A percentile compares a stretch with the other conserved stretches of the same genome.
These are phyloP conservation scores for Metschnikowia dekortorum DNA, from an alignment of 805 yeast genomes.

Conservation along the genomic window DNA sequence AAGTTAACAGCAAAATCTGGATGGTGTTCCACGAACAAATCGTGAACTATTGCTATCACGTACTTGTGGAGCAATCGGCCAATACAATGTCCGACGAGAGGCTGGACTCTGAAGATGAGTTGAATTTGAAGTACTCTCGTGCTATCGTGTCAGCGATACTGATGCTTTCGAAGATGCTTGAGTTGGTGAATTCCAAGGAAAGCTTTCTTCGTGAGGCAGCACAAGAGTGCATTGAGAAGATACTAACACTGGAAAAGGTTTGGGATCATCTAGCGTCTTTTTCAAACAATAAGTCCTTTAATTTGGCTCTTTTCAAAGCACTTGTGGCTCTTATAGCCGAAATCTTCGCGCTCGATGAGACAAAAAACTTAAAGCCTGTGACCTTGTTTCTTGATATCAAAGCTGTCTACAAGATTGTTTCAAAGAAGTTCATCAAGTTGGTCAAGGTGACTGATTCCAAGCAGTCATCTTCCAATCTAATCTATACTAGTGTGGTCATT, in stretches of 20 bases:
- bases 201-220: constrained; percentile 10
- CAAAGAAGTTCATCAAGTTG: constrained; percentile 43
- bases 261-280: constrained; percentile 33
- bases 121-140: constrained; percentile 58
- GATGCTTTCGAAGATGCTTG: constrained; percentile 38
- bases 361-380: constrained; percentile 16
- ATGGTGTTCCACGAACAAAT: constrained; percentile 52
- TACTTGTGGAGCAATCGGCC: constrained; percentile 52
- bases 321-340: constrained; percentile 10
- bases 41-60: constrained; percentile 49
- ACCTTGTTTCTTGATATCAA: constrained; percentile 17
- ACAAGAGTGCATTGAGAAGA: constrained; percentile 16
- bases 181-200: constrained; percentile 16
- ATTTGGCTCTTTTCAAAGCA: constrained; percentile 28
- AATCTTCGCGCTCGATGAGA: constrained; percentile 9
- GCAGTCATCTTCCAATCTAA: constrained; percentile 24
- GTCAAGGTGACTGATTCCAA: constrained; percentile 27
- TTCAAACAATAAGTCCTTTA: constrained; percentile 22
- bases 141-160: constrained; percentile 47
- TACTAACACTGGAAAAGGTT: constrained; percentile 25
- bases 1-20: constrained; percentile 54
- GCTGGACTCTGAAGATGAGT: constrained; percentile 61
- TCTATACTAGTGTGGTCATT: constrained; percentile 44
- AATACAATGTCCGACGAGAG: constrained; percentile 73
- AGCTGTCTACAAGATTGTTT: constrained; percentile 33